Base-by-base conservation (phyloP, 768 basidiomycete genomes). In the Kwoniella mangroviensis region DNA sequence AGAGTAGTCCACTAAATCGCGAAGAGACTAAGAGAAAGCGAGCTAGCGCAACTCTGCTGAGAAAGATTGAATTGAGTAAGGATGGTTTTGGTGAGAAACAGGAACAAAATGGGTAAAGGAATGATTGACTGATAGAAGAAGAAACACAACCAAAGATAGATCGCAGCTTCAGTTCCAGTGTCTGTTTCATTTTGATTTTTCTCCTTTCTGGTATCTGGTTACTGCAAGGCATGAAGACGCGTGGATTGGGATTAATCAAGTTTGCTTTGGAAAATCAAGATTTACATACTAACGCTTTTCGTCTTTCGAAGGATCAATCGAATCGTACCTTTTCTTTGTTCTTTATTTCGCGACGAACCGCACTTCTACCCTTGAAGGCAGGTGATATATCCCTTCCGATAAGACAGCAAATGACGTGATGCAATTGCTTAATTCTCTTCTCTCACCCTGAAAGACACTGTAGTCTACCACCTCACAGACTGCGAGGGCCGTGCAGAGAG, bases 281-380 rank as follows among this genome's bases (percentile, higher is more conserved):
- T 60, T 60, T 60, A 42, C 34, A n/a, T 17, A n/a, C 58, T 60
- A 60, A 60, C 58, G 58, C 58, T 43, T 60, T 60, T 60, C 58
- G 58, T 60, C 19, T 40, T n/a, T n/a, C n/a, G n/a, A 55, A n/a
- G 12, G 15, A 17, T 57, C 56, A 57, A 57, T 57, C 24, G 24
- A 15, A 26, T 24, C 15, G 56, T 57, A 15, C 56, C 56, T 57
- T 57, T 26, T 5, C 10, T 28, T 26, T 17, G 45, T 49, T 49
- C 15, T 57, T 13, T 26, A 5, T 7, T 34, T 34, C 34, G 34
- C 15, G 26, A 57, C 15, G 17, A 57, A 11, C n/a, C 21, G 28
- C 7, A 34, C 5, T 6, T 6, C 34, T 34, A 34, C 34, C 34
- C 34, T 34, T 34, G 34, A 34, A 34, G 34, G 6, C 34, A 24